A percentile compares a stretch with the other conserved stretches of the same genome.
These are phyloP conservation scores for Blastosporella zonata DNA, from an alignment of 1,284 basidiomycete genomes.

Conservation along the genomic window DNA sequence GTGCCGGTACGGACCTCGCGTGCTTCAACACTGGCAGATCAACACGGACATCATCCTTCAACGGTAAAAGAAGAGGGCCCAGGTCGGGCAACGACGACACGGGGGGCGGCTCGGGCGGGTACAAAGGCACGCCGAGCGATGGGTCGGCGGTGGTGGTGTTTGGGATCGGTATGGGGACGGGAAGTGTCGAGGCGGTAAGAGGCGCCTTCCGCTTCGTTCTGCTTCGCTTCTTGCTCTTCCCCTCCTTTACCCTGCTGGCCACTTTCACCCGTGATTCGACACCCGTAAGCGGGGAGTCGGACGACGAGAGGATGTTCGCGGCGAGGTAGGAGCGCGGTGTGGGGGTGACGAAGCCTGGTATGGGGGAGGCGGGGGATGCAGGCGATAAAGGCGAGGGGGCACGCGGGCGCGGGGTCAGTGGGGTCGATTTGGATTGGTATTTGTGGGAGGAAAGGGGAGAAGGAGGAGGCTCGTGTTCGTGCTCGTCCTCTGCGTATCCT, in stretches of 20 bases:
- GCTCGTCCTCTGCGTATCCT: not conserved
- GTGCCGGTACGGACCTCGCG: too few species aligned
- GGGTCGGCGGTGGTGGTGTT: too few species aligned
- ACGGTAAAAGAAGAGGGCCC: too few species aligned
- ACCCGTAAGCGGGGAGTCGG: slow-evolving; percentile 2
- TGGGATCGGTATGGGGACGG: too few species aligned
- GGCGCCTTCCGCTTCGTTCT: not conserved
- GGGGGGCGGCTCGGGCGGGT: not conserved
- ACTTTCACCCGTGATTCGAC: not conserved
- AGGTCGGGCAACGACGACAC: too few species aligned
- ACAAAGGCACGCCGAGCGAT: not conserved
- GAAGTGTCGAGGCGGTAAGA: too few species aligned
- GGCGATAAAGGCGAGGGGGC: slow-evolving; percentile 1
- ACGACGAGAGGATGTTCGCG: slow-evolving; percentile 6
- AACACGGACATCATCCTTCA: too few species aligned
- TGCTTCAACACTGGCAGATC: too few species aligned
- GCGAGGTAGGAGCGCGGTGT: not conserved
- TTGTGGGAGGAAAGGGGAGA: not conserved
- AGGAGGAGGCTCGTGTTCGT: not conserved
- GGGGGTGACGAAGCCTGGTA: not conserved
- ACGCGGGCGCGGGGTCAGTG: slow-evolving; percentile 8
- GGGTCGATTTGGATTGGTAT: slow-evolving; percentile 17
- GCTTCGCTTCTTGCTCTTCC: not conserved
- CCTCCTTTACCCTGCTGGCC: not conserved
- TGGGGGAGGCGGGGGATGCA: not conserved